Percentiles rank a stretch among this genome's conserved stretches.
phyloP scores from a whole-genome alignment of 2,329 filamentous ascomycete species.

The Aphanocladium album region DNA sequence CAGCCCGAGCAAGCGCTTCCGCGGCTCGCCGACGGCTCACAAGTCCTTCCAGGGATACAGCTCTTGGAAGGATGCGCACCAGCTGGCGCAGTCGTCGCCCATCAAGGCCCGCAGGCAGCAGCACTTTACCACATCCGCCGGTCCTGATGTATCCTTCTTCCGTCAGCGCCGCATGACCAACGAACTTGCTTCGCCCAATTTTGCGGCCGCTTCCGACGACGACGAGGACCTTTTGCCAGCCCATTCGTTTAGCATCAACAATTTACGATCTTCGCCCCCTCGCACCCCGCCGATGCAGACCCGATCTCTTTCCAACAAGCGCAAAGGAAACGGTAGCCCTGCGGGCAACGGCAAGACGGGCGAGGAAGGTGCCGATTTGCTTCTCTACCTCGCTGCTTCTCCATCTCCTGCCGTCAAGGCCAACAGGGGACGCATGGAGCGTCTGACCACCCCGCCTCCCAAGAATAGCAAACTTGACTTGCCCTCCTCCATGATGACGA shows the following conservation, averaged over 20 bases:
- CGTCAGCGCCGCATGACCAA: constrained; percentile 64
- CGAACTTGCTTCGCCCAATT: constrained; percentile 54
- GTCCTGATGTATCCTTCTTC: constrained; percentile 74
- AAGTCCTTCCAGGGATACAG: constrained; percentile 51
- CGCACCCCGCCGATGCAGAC: constrained; percentile 70
- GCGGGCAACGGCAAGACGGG: constrained; percentile 51
- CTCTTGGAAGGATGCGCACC: constrained; percentile 72
- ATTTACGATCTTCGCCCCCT: constrained; percentile 73
- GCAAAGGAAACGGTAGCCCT: constrained; percentile 42
- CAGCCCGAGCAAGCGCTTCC: constrained; percentile 64
- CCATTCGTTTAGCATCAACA: constrained; percentile 64
- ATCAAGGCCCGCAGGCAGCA: constrained; percentile 70
- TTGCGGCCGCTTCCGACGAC: constrained; percentile 65
- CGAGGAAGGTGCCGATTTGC: constrained; percentile 75
- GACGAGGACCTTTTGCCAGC: constrained; percentile 77
- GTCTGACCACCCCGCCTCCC: constrained; percentile 71
- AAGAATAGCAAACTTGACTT: constrained; percentile 62
- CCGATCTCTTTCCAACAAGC: constrained; percentile 42
- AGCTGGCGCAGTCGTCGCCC: constrained; percentile 80
- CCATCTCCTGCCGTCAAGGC: constrained; percentile 72
- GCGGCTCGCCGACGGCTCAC: constrained; percentile 54
- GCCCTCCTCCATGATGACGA: constrained; percentile 86
- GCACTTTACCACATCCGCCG: constrained; percentile 66
- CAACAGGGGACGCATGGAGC: constrained; percentile 54
- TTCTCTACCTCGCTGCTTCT: constrained; percentile 84